Conservation (phyloP, 2,329 filamentous ascomycete genomes). For the Gaeumannomyces sp. region DNA sequence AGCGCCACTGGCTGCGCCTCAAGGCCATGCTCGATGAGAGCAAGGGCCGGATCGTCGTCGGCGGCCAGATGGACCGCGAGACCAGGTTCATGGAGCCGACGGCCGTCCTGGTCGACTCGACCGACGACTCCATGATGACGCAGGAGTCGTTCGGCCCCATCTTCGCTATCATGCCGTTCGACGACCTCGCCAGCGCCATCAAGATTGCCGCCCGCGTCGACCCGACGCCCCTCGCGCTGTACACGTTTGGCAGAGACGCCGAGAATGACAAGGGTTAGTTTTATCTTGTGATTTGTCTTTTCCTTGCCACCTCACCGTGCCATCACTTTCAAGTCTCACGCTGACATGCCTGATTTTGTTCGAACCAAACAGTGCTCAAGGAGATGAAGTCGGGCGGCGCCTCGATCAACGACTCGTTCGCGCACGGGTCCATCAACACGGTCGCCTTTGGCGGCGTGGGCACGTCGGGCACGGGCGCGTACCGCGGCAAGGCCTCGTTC, state of each 20-base stretch:
- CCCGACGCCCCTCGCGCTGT: conserved; percentile 76
- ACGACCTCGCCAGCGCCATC: conserved; percentile 80
- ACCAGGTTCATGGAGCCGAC: conserved; percentile 87
- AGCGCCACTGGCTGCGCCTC: conserved; percentile 70
- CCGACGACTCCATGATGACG: conserved; percentile 69
- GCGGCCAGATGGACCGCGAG: conserved; percentile 74
- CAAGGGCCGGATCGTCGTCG: conserved; percentile 78
- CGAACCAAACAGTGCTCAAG: conserved; percentile 44
- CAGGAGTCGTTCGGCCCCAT: conserved; percentile 94
- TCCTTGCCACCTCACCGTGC: too few species aligned
- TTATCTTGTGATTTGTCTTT: background rate
- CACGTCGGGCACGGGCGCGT: conserved; percentile 67
- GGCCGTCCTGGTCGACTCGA: conserved; percentile 72
- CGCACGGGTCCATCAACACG: conserved; percentile 54
- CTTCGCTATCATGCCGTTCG: conserved; percentile 72
- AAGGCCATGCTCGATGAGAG: conserved; percentile 87
- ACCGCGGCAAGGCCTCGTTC: conserved; percentile 71
- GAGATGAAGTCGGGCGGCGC: conserved; percentile 63
- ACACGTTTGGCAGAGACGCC: conserved; percentile 73
- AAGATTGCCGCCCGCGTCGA: conserved; percentile 73
- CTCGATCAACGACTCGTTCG: conserved; percentile 49
- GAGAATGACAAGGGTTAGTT: conserved; percentile 66
- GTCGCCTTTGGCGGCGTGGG: conserved; percentile 81
- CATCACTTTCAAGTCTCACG: background rate
- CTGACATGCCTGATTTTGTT: background rate